Conservation (phyloP, 2,329 filamentous ascomycete genomes). For the Didymella arachidicola region DNA sequence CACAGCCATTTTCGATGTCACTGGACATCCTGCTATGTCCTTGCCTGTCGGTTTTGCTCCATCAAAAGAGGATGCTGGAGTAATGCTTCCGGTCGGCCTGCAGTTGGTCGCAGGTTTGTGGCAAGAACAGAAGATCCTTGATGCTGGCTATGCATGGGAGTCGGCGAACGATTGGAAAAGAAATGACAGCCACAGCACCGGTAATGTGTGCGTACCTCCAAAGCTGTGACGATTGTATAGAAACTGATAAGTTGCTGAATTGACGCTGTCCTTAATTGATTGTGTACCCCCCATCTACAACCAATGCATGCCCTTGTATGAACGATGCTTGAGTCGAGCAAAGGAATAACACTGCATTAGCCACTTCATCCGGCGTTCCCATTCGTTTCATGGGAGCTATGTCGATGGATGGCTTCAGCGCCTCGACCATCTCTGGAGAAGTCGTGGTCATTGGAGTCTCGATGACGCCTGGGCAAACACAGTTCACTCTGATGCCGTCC, state of each 20-base stretch:
- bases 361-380: constrained; percentile 61
- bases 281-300: constrained; percentile 57
- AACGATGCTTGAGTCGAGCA: constrained; percentile 62
- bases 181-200: background rate
- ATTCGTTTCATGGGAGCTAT: constrained; percentile 60
- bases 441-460: constrained; percentile 51
- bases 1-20: constrained; percentile 42
- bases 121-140: constrained; percentile 47
- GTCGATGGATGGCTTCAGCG: constrained; percentile 49
- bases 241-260: constrained; percentile 13
- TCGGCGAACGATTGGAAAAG: constrained; percentile 37
- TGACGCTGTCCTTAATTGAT: constrained; percentile 28
- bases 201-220: background rate
- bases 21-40: constrained; percentile 43
- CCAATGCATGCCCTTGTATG: constrained; percentile 58
- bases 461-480: constrained; percentile 63
- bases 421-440: constrained; percentile 42
- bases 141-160: constrained; percentile 42
- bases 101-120: constrained; percentile 51
- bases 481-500: constrained; percentile 63
- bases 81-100: constrained; percentile 51
- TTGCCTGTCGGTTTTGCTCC: constrained; percentile 51
- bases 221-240: background rate
- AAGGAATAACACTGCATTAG: constrained; percentile 61
- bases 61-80: constrained; percentile 27